phyloP scores from a whole-genome alignment of 1,139 yeast genomes.

The Dujonia santamariae region DNA sequence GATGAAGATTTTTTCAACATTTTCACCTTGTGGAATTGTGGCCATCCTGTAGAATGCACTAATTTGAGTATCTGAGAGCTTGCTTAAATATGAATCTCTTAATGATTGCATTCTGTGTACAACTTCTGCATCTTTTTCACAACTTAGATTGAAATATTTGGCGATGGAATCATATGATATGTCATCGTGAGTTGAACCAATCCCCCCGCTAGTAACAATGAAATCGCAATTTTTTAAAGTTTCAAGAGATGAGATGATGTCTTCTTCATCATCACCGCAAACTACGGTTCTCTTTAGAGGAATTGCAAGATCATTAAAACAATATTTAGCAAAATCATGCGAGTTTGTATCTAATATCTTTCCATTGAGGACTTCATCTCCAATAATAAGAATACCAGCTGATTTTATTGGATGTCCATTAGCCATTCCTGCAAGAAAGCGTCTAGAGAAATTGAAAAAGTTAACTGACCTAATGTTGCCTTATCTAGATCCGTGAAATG shows the following conservation, averaged over 20 bases:
- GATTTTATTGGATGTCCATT: constrained; percentile 12
- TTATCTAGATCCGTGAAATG: too few species aligned
- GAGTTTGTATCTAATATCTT: constrained; percentile 82
- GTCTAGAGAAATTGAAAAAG: background rate
- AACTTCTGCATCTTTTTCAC: constrained; percentile 54
- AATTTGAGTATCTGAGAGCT: constrained; percentile 43
- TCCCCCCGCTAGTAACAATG: constrained; percentile 77
- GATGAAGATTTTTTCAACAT: constrained; percentile 51
- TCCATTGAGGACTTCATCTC: constrained; percentile 88
- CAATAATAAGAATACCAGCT: constrained; percentile 62
- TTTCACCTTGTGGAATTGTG: constrained; percentile 53
- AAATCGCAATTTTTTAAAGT: constrained; percentile 43
- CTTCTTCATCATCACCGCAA: constrained; percentile 72
- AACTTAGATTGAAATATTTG: constrained; percentile 52
- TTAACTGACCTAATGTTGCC: too few species aligned
- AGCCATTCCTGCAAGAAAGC: constrained; percentile 1
- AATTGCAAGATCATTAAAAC: constrained; percentile 60
- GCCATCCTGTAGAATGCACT: constrained; percentile 77
- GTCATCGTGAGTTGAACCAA: constrained; percentile 91
- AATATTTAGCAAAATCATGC: constrained; percentile 61
- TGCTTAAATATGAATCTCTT: constrained; percentile 37
- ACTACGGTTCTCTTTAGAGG: constrained; percentile 65
- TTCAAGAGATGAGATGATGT: constrained; percentile 54
- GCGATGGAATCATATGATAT: constrained; percentile 75
- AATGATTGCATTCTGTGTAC: constrained; percentile 56